phyloP scores from a whole-genome alignment of 83 land plant genomes.

The Isoetes engelmannii region DNA sequence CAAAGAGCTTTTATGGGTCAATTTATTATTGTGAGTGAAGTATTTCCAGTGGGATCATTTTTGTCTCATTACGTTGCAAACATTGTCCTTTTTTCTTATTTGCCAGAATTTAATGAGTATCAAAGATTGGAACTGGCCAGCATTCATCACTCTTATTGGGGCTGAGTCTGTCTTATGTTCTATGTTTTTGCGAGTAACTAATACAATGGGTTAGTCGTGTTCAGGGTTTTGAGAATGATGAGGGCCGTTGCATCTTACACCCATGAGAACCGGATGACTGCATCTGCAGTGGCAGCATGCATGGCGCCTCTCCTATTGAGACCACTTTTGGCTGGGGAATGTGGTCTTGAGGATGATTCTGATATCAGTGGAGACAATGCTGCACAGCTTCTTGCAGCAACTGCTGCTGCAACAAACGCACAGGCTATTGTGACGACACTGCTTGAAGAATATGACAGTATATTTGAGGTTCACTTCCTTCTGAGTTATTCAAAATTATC shows the following conservation, averaged over 20 bases:
- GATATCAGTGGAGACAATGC: slow-evolving; percentile 75
- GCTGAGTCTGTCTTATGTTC: too few species aligned
- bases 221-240: slow-evolving; percentile 90
- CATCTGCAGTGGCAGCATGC: slow-evolving; percentile 94
- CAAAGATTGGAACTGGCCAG: too few species aligned
- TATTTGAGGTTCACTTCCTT: slow-evolving; percentile 62
- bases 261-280: slow-evolving; percentile 77
- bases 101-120: too few species aligned
- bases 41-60: too few species aligned
- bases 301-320: slow-evolving; percentile 95
- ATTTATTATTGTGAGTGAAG: too few species aligned
- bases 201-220: not conserved
- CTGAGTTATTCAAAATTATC: slow-evolving; percentile 3
- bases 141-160: too few species aligned
- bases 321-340: slow-evolving; percentile 92
- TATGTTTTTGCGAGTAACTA: too few species aligned
- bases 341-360: slow-evolving; percentile 86
- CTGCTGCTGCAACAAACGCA: slow-evolving; percentile 92
- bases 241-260: slow-evolving; percentile 60
- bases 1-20: too few species aligned
- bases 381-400: slow-evolving; percentile 83
- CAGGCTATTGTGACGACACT: slow-evolving; percentile 73
- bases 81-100: too few species aligned
- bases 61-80: too few species aligned
- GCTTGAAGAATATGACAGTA: slow-evolving; percentile 74